These are phyloP conservation scores for Viridothelium virens DNA, from an alignment of 495 filamentous ascomycete species.

Conservation along the genomic window DNA sequence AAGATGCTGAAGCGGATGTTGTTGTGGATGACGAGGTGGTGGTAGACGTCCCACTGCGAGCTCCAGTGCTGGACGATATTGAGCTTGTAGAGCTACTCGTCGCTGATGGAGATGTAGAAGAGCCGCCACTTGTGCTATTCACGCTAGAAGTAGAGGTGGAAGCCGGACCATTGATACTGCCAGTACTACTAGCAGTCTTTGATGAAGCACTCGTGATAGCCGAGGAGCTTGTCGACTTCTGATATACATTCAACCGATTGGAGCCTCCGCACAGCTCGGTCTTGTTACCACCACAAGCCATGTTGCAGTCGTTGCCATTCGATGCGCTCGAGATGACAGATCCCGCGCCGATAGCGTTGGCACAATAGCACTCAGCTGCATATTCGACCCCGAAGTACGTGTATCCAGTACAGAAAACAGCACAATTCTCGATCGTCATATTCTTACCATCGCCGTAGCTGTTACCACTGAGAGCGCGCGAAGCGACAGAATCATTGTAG, in stretches of 20 bases:
- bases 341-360: slow-evolving; percentile 11
- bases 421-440: slow-evolving; percentile 26
- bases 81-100: slow-evolving; percentile 12
- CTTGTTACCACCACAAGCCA: slow-evolving; percentile 25
- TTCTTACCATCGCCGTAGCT: background rate
- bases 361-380: slow-evolving; percentile 23
- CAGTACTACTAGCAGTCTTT: background rate
- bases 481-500: slow-evolving; percentile 15
- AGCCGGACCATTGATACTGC: too few species aligned
- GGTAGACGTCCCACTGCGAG: background rate
- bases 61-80: slow-evolving; percentile 9
- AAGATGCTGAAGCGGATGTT: slow-evolving; percentile 5
- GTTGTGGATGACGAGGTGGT: slow-evolving; percentile 8
- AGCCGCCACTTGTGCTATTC: background rate
- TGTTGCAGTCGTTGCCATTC: slow-evolving; percentile 15
- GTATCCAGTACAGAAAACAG: slow-evolving; percentile 19
- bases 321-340: slow-evolving; percentile 3
- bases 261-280: slow-evolving; percentile 23
- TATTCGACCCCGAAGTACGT: slow-evolving; percentile 25
- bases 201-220: background rate
- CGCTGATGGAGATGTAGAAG: background rate
- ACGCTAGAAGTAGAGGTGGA: background rate
- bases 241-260: slow-evolving; percentile 20
- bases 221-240: slow-evolving; percentile 10
- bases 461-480: background rate